Base-by-base conservation (phyloP, 148 eudicot genomes). In the Fagopyrum esculentum region DNA sequence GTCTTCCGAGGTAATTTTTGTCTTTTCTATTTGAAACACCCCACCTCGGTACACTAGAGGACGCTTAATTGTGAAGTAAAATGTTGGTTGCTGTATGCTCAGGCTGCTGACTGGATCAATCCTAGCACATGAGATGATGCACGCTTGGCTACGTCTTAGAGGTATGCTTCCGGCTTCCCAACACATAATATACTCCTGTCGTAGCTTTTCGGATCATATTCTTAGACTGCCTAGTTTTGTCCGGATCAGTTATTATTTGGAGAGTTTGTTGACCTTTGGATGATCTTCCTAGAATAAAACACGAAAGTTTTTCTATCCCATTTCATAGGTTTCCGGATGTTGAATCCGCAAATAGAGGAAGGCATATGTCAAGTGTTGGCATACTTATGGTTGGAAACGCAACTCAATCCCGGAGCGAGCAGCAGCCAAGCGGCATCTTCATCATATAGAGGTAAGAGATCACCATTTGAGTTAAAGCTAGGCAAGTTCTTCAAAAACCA, bases 331-430 rank as follows among this genome's bases (percentile, higher is more conserved):
- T 91, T 77, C 72, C 88, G 89, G 55, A 89, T 85, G 81, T 87
- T 89, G 29, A 82, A 87, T 74, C 93, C 87, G 50, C 93, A 91
- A 72, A 89, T 91, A 17, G 97, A 91, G 87, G 97, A 91, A 82
- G 97, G 97, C 26, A 91, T 91, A 73, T 91, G 97, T 72, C 97
- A 91, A 78, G 97, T 91, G 68, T 72, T 91, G 52, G 97, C 93
- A 56, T 82, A 87, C 73, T 82, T 87, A 86, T 91, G 97, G 97
- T 77, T 91, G 75, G 86, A 87, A 80, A 75, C 97, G 15, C 88
- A 91, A 82, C 82, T 80, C 59, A 63, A 73, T 55, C 80, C 35
- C 54, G 82, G 73, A 78, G 85, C n/a, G 80, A 82, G 61, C 73
- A 59, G 48, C 73, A 78, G 63, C 69, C 80, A 87, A 12, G 2